Base-by-base conservation (phyloP, 257 asterid species). In the Solanum infundibuliforme region DNA sequence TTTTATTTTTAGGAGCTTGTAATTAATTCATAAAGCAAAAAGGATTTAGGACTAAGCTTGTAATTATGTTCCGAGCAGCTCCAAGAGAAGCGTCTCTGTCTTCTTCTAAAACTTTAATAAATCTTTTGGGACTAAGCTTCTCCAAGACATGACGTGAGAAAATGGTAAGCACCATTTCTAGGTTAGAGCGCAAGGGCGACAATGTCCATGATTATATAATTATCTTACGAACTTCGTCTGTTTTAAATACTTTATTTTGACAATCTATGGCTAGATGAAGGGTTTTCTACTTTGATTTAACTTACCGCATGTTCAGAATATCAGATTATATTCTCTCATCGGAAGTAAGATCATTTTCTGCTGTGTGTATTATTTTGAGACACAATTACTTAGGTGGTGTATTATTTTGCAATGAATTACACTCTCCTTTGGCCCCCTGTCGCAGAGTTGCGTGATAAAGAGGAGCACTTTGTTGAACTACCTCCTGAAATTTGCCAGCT, bases 401-500 rank as follows among this genome's bases (percentile, higher is more conserved):
- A 48, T 48, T 82, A 18, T 82, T 48, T 82, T 82, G 43, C 86
- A 82, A 43, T 48, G 69, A 48, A 48, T 82, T 43, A 82, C 69
- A 31, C 39, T 46, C 69, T 46, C 86, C 69, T 48, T 52, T 82
- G 86, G 43, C 71, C 38, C 69, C 65, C 77, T 74, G n/a, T 52
- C 12, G 72, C 92, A 90, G 94, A 92, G 90, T 88, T 91, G 90
- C 94, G 98, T 83, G 96, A 95, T 82, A 97, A 97, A 90, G 94
- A 89, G 91, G 99, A 97, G 90, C 98, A 97, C 92, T 96, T 96
- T 88, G 87, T 94, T 90, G 98, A 94, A 88, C 92, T 97, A 88
- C 98, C 99, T 86, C 98, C 99, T 2, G 99, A 95, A 93, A 92
- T 96, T 87, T 97, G 99, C 89, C 98, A 94, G 90, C 91, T 96